Conservation (phyloP, 2,329 filamentous ascomycete genomes). For the Fusarium decemcellulare region DNA sequence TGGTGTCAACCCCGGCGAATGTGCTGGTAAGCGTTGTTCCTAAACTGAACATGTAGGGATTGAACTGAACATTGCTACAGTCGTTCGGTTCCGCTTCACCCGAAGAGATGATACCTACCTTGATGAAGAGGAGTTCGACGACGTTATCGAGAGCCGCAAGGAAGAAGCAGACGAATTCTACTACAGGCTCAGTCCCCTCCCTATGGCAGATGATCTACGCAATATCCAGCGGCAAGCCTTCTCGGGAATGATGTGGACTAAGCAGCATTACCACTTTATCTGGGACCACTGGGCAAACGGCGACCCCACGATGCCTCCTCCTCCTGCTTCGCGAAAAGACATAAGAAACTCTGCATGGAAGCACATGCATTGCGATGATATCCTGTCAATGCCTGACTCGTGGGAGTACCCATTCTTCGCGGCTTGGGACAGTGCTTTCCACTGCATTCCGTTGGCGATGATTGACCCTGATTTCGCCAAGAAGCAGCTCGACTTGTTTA, state of each 20-base stretch:
- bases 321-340: constrained; percentile 82
- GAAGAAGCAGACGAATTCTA: constrained; percentile 98
- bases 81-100: constrained; percentile 92
- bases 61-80: constrained; percentile 54
- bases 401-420: constrained; percentile 99
- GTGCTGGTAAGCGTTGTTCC: constrained; percentile 74
- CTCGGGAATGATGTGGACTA: constrained; percentile 98
- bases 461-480: constrained; percentile 98
- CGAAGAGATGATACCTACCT: constrained; percentile 82
- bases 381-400: constrained; percentile 97
- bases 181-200: constrained; percentile 90
- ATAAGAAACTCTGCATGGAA: constrained; percentile 93
- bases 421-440: constrained; percentile 97
- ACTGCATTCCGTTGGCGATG: constrained; percentile 96
- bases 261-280: constrained; percentile 96
- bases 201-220: constrained; percentile 92
- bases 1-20: constrained; percentile 90
- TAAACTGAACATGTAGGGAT: constrained; percentile 53
- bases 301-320: constrained; percentile 89
- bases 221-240: constrained; percentile 97
- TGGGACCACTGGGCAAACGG: constrained; percentile 99
- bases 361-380: constrained; percentile 94
- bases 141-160: constrained; percentile 87
- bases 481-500: constrained; percentile 97
- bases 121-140: constrained; percentile 93